Conservation (phyloP, 2,329 filamentous ascomycete species). For the Fusarium sp. region DNA sequence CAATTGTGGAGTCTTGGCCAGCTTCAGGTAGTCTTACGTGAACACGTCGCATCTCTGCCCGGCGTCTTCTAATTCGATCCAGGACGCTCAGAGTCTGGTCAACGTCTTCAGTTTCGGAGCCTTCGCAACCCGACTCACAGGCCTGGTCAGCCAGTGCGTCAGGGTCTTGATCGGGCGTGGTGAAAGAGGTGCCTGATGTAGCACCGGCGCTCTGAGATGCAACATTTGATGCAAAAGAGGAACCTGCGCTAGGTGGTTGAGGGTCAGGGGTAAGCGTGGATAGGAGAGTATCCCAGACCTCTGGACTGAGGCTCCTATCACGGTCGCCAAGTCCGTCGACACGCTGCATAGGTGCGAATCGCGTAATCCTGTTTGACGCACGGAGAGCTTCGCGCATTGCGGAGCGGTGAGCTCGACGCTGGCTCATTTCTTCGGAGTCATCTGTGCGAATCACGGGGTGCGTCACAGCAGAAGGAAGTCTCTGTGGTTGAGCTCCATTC, state of each 20-base stretch:
- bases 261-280: slow-evolving; percentile 84
- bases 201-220: slow-evolving; percentile 55
- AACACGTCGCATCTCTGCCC: slow-evolving; percentile 25
- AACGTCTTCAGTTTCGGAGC: slow-evolving; percentile 65
- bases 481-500: background rate
- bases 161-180: slow-evolving; percentile 49
- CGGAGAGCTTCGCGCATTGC: background rate
- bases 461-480: background rate
- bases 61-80: slow-evolving; percentile 23
- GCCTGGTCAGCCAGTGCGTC: slow-evolving; percentile 53
- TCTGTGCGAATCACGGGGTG: background rate
- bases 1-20: slow-evolving; percentile 25
- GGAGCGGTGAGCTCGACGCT: background rate
- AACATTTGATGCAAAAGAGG: slow-evolving; percentile 79
- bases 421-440: background rate
- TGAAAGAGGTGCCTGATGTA: slow-evolving; percentile 56
- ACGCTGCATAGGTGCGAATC: slow-evolving; percentile 12
- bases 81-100: slow-evolving; percentile 51
- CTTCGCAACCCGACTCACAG: slow-evolving; percentile 65
- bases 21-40: slow-evolving; percentile 32
- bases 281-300: slow-evolving; percentile 83
- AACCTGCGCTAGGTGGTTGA: slow-evolving; percentile 80
- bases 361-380: background rate
- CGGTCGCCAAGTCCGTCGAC: slow-evolving; percentile 86
- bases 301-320: slow-evolving; percentile 82